Evolutionary conservation across 371 early-diverging fungal genomes (phyloP).

Genomic region (Rhizopus delemar): DNA sequence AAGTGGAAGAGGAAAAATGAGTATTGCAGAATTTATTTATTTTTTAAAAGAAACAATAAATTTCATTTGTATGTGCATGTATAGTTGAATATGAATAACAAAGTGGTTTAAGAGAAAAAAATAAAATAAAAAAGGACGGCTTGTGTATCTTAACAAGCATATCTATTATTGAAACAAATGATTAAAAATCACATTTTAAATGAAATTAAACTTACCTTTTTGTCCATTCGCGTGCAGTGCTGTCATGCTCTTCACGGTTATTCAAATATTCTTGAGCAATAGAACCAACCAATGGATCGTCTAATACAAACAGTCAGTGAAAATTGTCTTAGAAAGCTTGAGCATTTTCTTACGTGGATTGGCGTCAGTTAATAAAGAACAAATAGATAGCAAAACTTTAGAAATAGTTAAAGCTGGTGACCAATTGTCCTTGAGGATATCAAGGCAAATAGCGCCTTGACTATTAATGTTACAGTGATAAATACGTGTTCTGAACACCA

Average conservation of each 20-base stretch:
- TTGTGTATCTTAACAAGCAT: slow-evolving; percentile 14
- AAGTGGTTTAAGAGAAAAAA: neutral
- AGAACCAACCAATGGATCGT: slow-evolving; percentile 89
- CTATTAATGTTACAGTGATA: slow-evolving; percentile 99
- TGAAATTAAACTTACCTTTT: slow-evolving; percentile 54
- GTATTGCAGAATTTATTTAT: too few species aligned
- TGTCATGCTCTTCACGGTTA: slow-evolving; percentile 88
- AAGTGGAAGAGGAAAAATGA: neutral
- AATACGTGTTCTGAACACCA: slow-evolving; percentile 94
- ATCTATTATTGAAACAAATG: slow-evolving; percentile 9
- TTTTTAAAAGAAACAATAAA: neutral
- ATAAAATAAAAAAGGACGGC: neutral
- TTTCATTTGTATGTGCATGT: neutral
- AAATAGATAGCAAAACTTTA: slow-evolving; percentile 96
- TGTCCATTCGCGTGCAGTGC: slow-evolving; percentile 93
- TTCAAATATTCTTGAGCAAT: slow-evolving; percentile 92
- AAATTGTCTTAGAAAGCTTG: neutral
- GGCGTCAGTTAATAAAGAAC: slow-evolving; percentile 97
- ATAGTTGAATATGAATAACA: neutral
- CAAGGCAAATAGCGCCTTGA: slow-evolving; percentile 98
- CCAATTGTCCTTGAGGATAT: slow-evolving; percentile 98
- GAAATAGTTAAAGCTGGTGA: slow-evolving; percentile 98
- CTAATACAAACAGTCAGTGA: slow-evolving; percentile 35
- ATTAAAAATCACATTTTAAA: neutral
- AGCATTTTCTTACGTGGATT: slow-evolving; percentile 73